Conservation (phyloP, 352 stramenopile species). For the Globisporangium nunn region DNA sequence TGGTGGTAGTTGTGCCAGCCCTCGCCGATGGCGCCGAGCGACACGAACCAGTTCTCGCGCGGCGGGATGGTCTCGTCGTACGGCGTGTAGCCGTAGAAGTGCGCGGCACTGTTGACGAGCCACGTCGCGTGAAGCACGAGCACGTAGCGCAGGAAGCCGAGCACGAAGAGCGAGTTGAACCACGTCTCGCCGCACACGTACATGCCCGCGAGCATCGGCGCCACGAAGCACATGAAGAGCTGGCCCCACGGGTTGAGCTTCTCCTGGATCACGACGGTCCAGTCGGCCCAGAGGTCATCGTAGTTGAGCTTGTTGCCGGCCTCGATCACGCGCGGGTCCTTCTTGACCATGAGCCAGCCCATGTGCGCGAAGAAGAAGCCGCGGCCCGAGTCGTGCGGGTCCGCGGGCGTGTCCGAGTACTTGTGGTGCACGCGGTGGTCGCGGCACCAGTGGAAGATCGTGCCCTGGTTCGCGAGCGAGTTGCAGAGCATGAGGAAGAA, state of each 20-base stretch:
- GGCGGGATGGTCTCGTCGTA: conserved; percentile 94
- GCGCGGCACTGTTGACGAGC: conserved; percentile 97
- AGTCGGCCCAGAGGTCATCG: conserved; percentile 91
- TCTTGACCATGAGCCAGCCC: conserved; percentile 98
- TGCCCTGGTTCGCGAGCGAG: conserved; percentile 95
- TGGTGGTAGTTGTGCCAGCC: conserved; percentile 97
- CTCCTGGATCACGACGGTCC: conserved; percentile 95
- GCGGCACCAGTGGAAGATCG: conserved; percentile 98
- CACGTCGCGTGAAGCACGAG: conserved; percentile 97
- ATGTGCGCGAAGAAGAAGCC: conserved; percentile 99
- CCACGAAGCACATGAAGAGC: conserved; percentile 96
- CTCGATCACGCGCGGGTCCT: conserved; percentile 90
- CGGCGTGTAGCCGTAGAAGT: conserved; percentile 98
- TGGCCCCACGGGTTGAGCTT: conserved; percentile 86
- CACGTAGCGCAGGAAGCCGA: conserved; percentile 93
- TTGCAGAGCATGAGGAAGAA: conserved; percentile 97
- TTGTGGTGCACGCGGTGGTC: conserved; percentile 99
- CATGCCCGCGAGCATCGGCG: conserved; percentile 89
- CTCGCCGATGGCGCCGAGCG: conserved; percentile 93
- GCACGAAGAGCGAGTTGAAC: conserved; percentile 94
- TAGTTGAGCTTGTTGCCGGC: conserved; percentile 92
- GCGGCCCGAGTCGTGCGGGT: conserved; percentile 94
- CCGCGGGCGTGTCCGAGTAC: conserved; percentile 92
- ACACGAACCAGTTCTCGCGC: conserved; percentile 96
- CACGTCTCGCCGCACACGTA: conserved; percentile 92